Evolutionary conservation across 495 filamentous ascomycete species (phyloP).

Genomic region (Hypoxylon fragiforme): DNA sequence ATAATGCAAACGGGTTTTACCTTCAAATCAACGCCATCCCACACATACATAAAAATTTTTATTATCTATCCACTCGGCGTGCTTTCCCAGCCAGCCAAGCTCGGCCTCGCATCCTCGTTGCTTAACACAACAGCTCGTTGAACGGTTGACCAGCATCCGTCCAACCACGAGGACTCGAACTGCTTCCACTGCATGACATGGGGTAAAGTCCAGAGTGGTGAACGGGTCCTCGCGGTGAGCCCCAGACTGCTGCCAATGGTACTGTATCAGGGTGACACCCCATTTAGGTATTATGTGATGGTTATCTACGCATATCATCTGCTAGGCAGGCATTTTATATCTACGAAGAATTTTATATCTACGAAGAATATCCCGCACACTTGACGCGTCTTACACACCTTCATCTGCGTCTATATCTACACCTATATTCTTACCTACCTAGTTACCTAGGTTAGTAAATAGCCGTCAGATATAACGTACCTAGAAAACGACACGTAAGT

Average conservation of each 20-base stretch:
- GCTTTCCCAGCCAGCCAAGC: not conserved
- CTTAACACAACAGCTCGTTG: not conserved
- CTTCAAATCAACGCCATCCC: too few relatives aligned
- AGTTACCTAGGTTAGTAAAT: too few relatives aligned
- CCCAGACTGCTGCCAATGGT: slow-evolving; percentile 4
- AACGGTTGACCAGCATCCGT: too few relatives aligned
- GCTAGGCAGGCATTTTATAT: slow-evolving; percentile 2
- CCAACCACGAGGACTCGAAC: too few relatives aligned
- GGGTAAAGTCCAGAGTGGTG: not conserved
- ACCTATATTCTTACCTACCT: not conserved
- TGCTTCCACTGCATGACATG: too few relatives aligned
- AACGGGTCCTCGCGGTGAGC: not conserved
- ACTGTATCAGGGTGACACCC: slow-evolving; percentile 11
- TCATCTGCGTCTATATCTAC: not conserved
- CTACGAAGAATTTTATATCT: not conserved
- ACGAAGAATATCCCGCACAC: slow-evolving; percentile 27
- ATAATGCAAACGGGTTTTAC: too few relatives aligned
- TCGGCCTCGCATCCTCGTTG: not conserved
- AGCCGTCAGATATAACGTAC: too few relatives aligned
- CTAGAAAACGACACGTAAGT: too few relatives aligned
- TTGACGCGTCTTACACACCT: slow-evolving; percentile 1
- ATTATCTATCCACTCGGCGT: not conserved
- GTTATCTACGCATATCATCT: not conserved
- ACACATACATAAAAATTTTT: too few relatives aligned
- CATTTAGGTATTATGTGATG: not conserved